Base-by-base conservation (phyloP, 768 basidiomycete species). In the Termitomyces sp. region DNA sequence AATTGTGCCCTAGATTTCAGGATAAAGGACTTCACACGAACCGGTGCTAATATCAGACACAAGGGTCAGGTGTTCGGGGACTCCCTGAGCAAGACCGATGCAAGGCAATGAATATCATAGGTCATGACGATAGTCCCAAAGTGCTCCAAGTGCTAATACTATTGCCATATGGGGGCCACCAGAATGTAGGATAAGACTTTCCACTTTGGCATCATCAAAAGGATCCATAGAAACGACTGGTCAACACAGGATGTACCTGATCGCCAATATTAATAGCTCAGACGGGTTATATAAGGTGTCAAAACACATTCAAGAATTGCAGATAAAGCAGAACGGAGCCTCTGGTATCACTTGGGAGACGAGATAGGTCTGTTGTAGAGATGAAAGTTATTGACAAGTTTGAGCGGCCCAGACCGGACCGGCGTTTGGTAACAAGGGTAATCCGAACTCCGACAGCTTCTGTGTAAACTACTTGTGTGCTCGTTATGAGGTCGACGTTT, bases 401-500 rank as follows among this genome's bases (percentile, higher is more conserved):
- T 4, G 51, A 52, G 16, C 36, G 51, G 37, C 50, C 31, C 27
- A 33, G 13, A 24, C 50, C 36, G 50, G 50, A 16, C 50, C 36
- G 50, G 50, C 50, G 34, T 27, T 39, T 24, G 46, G 13, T 16
- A 18, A 22, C 13, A 36, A 27, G 27, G 20, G 34, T 16, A 31
- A 42, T 54, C 52, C 52, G 45, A 55, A 55, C 18, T 49, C 48
- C 27, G 56, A 57, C 56, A 8, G 30, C n/a, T 48, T 24, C 18
- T 16, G 9, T 7, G n/a, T 48, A 6, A 15, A 36, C 31, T 4
- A 41, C 44, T 22, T 18, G 7, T n/a, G 30, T 42, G 53, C 27
- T 31, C 42, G 45, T 27, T 15, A 68, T 68, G 65, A 59, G 62
- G 46, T 69, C 77, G 34, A 76, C 78, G 36, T 87, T 85, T 75